Evolutionary conservation across 83 land plant genomes (phyloP), one percentile per base, ranked within the genome.

Genomic region (Larix sibirica): DNA sequence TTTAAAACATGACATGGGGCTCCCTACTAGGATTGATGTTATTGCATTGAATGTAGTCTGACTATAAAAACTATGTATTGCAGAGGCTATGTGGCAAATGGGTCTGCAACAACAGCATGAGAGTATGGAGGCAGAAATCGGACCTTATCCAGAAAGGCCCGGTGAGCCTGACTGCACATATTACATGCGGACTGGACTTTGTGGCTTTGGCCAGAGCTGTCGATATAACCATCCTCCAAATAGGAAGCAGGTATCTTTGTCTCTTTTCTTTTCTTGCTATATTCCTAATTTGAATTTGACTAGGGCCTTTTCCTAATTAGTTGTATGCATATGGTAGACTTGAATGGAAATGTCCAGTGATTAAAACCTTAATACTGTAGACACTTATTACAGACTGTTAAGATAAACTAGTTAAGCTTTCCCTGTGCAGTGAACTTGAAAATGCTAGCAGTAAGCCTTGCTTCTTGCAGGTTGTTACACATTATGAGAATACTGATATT

Each of bases 81-180:
- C 92, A 94, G 96, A 88, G 61, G 80, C 92, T 77, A 83, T 92
- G 87, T 94, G 96, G 96, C 87, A 83, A 70, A 81, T 91, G 90
- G 85, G 68, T 73, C 69, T 94, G 86, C 87, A 91, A 62, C 54
- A 79, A 24, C 60, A 56, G 36, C 28, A 81, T 56, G 83, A 67
- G 28, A 83, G 77, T 71, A 88, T 90, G 81, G 28, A 66, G 40
- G 85, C 88, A 91, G 96, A 88, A 58, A 17, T 86, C 28, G 94
- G 91, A 14, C 86, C 91, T 33, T 94, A 86, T 62, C 95, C 95
- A 17, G 96, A 90, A 88, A 91, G 96, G 50, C 93, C 90, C 40
- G 96, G 96, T 50, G 93, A 94, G 64, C 91, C 90, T 75, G 96
- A 94, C 66, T 94, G 95, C 84, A 83, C 92, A 26, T 94, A 90